Evolutionary conservation across 345 rosid species (phyloP).

Genomic region (Rhodamnia argentea): DNA sequence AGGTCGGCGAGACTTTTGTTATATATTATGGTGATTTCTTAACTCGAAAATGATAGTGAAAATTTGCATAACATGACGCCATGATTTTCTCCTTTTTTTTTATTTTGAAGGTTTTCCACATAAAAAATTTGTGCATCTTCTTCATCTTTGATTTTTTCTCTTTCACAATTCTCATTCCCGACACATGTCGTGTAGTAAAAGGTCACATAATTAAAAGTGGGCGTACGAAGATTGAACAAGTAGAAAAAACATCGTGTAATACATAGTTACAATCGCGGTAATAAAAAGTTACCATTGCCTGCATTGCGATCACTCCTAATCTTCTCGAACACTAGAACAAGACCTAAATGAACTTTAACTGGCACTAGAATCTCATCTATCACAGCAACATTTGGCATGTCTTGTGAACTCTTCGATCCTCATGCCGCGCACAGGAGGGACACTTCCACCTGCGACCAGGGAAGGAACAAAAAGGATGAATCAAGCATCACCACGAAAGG

Average conservation of each 20-base stretch:
- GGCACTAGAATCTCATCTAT: not conserved
- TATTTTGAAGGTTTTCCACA: not conserved
- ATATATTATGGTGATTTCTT: too few species aligned
- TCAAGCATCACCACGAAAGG: not conserved
- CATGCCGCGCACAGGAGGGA: not conserved
- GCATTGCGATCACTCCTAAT: not conserved
- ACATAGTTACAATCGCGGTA: not conserved
- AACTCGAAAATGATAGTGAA: too few species aligned
- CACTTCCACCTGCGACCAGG: not conserved
- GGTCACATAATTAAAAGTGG: not conserved
- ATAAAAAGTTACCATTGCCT: not conserved
- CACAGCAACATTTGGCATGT: not conserved
- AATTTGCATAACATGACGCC: too few species aligned
- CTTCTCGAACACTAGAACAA: not conserved
- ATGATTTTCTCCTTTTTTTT: too few species aligned
- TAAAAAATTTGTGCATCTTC: not conserved
- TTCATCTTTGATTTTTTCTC: not conserved
- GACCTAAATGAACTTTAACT: not conserved
- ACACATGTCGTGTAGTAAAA: not conserved
- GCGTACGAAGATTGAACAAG: not conserved
- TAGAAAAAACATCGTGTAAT: not conserved
- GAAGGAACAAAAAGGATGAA: not conserved
- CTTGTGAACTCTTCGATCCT: not conserved
- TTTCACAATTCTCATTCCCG: not conserved
- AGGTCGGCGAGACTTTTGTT: too few species aligned